phyloP scores from a whole-genome alignment of 768 basidiomycete species.

The Suillus paluster region DNA sequence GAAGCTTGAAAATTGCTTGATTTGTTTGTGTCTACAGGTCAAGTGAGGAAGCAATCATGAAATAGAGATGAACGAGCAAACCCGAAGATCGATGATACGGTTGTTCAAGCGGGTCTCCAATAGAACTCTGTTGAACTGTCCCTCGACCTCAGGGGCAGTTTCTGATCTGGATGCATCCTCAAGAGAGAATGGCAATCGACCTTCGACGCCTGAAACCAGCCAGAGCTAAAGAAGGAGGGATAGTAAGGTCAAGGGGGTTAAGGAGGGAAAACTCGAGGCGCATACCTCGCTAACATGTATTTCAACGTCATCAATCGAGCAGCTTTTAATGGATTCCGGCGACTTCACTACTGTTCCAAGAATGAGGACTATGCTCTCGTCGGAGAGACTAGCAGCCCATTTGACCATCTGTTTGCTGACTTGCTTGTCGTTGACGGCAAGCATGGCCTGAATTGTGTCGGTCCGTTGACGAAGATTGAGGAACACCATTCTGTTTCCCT shows the following conservation, averaged over 20 bases:
- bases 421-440: slow-evolving; percentile 69
- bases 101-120: slow-evolving; percentile 95
- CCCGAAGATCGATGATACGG: slow-evolving; percentile 91
- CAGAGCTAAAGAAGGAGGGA: slow-evolving; percentile 60
- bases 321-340: slow-evolving; percentile 88
- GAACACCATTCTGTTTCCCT: slow-evolving; percentile 96
- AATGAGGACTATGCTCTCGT: slow-evolving; percentile 91
- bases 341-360: slow-evolving; percentile 82
- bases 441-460: slow-evolving; percentile 84
- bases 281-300: slow-evolving; percentile 81
- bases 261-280: background rate
- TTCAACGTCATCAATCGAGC: slow-evolving; percentile 86
- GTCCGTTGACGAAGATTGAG: slow-evolving; percentile 88
- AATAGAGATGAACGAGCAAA: slow-evolving; percentile 39
- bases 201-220: slow-evolving; percentile 80
- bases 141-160: slow-evolving; percentile 61
- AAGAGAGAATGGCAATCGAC: slow-evolving; percentile 84
- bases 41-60: background rate
- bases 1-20: slow-evolving; percentile 93
- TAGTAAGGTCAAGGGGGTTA: background rate
- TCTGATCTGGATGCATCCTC: slow-evolving; percentile 93
- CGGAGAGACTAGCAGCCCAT: slow-evolving; percentile 77
- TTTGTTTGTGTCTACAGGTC: slow-evolving; percentile 83
- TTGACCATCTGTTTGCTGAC: slow-evolving; percentile 98
- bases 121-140: slow-evolving; percentile 78